These are phyloP conservation scores for Penicillium pancosmium DNA, from an alignment of 495 filamentous ascomycete genomes.

Conservation along the genomic window DNA sequence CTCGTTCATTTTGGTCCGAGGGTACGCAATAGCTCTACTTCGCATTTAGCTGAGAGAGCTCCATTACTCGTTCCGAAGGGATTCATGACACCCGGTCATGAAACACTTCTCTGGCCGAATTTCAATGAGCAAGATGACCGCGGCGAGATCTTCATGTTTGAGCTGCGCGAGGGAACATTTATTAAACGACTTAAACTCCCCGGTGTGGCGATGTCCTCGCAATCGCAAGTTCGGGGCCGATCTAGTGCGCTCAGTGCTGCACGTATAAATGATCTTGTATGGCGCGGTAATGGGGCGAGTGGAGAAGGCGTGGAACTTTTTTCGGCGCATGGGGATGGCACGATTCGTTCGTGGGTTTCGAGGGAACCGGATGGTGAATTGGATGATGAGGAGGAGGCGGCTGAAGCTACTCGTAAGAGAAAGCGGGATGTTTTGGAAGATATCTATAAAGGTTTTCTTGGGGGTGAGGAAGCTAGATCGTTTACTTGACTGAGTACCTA, in stretches of 20 bases:
- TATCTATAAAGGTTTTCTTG: slow-evolving; percentile 45
- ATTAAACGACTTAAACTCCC: slow-evolving; percentile 68
- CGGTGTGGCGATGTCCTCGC: slow-evolving; percentile 48
- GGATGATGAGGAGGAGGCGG: slow-evolving; percentile 45
- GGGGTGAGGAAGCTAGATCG: slow-evolving; percentile 8
- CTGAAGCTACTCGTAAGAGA: slow-evolving; percentile 47
- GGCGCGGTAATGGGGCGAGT: slow-evolving; percentile 59
- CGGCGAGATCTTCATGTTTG: slow-evolving; percentile 69
- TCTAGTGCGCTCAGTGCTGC: slow-evolving; percentile 47
- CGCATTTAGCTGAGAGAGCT: slow-evolving; percentile 61
- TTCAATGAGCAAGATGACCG: slow-evolving; percentile 61
- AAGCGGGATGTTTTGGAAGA: slow-evolving; percentile 54
- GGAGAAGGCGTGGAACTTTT: slow-evolving; percentile 53
- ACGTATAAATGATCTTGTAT: slow-evolving; percentile 70
- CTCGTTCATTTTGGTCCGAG: slow-evolving; percentile 79
- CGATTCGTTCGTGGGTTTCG: slow-evolving; percentile 56
- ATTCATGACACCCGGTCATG: slow-evolving; percentile 51
- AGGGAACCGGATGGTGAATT: slow-evolving; percentile 57
- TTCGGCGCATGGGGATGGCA: slow-evolving; percentile 56
- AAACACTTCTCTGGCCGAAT: slow-evolving; percentile 76
- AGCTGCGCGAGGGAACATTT: slow-evolving; percentile 72
- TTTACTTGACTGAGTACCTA: slow-evolving; percentile 3
- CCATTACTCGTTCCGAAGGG: slow-evolving; percentile 63
- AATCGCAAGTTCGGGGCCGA: slow-evolving; percentile 28
- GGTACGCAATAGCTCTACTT: slow-evolving; percentile 62